Base-by-base conservation (phyloP, 306 rosid species). In the Medicago ruthenica region DNA sequence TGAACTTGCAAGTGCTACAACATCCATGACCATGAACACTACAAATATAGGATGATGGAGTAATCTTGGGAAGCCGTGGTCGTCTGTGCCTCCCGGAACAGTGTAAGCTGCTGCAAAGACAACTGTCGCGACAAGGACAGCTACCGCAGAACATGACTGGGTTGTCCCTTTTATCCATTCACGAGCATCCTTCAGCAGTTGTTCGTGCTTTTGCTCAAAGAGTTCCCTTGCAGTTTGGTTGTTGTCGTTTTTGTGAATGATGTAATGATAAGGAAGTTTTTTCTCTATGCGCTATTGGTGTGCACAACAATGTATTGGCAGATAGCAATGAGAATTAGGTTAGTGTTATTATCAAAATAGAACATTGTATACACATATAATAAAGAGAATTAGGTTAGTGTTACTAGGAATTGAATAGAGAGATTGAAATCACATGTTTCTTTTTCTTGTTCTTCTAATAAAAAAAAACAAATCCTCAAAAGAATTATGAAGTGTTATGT, bases 91-190 rank as follows among this genome's bases (percentile, higher is more conserved):
- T 48, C 85, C 85, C 13, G 85, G 85, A 72, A 77, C 79, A 5
- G 85, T 82, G 76, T 72, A 82, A 6, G 82, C 79, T 1, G 85
- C 85, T 0, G 85, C 85, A 58, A 67, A 82, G 5, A 82, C 85
- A 21, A 82, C 79, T 1, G 85, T 82, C 21, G 85, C 82, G 0
- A 77, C 82, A 57, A 77, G 85, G 54, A 77, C 82, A 11, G 85
- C 85, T 27, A 82, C 85, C 31, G 85, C 79, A 6, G 85, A 82
- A 17, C 85, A 77, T 73, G 85, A 82, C 50, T 82, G 85, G 39
- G 85, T 82, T n/a, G 82, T 82, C 59, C 73, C 85, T 73, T 82
- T 82, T 58, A 77, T 77, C 85, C 85, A 82, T 16, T 50, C 9
- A 0, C 77, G 68, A 51, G 86, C 86, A 16, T 78, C 72, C 42